Conservation (phyloP, 768 basidiomycete species). For the Hortiboletus campestris region DNA sequence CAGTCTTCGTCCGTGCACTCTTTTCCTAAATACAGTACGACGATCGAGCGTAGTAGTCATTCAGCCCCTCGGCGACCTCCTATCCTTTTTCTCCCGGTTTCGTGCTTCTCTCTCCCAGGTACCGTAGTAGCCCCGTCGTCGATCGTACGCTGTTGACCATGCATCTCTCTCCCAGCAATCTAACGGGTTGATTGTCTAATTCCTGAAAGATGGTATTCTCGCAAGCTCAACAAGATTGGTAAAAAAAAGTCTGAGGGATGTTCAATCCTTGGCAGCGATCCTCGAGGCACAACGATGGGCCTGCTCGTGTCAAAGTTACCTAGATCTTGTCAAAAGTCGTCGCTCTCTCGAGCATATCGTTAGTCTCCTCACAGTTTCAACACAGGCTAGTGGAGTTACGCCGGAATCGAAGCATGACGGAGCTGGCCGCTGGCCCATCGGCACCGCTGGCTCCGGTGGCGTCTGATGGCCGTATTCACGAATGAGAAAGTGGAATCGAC, state of each 20-base stretch:
- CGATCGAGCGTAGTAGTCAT: no score
- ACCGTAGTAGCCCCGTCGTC: no score
- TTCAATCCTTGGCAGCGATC: background rate
- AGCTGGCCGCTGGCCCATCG: background rate
- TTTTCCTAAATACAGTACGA: no score
- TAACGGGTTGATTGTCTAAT: no score
- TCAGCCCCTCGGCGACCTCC: no score
- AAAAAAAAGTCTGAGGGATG: background rate
- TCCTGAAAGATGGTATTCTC: no score
- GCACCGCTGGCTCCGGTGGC: background rate
- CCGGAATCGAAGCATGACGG: background rate
- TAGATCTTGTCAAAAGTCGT: background rate
- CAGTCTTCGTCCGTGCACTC: no score
- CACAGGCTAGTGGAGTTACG: background rate
- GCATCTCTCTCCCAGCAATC: no score
- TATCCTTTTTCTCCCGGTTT: no score
- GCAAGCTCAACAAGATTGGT: no score
- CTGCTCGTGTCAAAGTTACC: background rate
- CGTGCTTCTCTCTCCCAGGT: no score
- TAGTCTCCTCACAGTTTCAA: background rate
- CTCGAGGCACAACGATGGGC: background rate
- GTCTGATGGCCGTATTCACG: slow-evolving; percentile 4
- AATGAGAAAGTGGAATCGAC: background rate
- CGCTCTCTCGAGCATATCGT: background rate
- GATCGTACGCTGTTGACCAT: no score